Conservation (phyloP, 148 eudicot genomes). For the Pharnaceum exiguum region DNA sequence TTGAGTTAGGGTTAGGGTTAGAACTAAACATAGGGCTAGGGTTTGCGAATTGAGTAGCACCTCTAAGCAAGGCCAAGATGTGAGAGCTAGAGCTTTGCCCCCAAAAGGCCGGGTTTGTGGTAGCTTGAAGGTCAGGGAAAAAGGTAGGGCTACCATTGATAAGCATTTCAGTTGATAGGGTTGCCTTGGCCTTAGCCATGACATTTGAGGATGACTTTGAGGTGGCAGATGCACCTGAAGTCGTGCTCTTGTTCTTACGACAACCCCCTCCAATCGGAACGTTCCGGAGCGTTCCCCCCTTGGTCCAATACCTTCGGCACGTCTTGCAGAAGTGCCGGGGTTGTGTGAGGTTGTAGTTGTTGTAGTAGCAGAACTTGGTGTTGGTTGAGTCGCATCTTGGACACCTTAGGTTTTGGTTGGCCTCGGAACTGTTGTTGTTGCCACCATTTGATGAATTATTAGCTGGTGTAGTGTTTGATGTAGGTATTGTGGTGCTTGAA, state of each 20-base stretch:
- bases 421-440: conserved; percentile 10
- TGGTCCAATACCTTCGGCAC: conserved; percentile 80
- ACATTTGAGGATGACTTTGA: conserved; percentile 18
- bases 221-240: neutral
- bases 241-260: conserved; percentile 55
- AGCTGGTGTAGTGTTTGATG: conserved; percentile 19
- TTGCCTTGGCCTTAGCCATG: conserved; percentile 23
- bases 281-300: conserved; percentile 74
- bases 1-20: conserved; percentile 25
- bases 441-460: conserved; percentile 4
- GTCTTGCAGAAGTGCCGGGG: conserved; percentile 88
- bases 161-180: conserved; percentile 21
- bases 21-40: conserved; percentile 35
- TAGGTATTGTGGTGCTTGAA: conserved; percentile 19
- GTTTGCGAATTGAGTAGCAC: conserved; percentile 21
- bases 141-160: conserved; percentile 20
- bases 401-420: conserved; percentile 49
- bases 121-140: conserved; percentile 12
- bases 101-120: conserved; percentile 43
- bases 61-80: conserved; percentile 51
- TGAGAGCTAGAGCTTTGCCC: conserved; percentile 44
- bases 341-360: conserved; percentile 90
- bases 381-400: conserved; percentile 77
- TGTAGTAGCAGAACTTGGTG: conserved; percentile 88
- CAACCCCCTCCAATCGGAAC: conserved; percentile 84